A percentile compares a stretch with the other conserved stretches of the same genome.
These are phyloP conservation scores for Saururus chinensis DNA, from an alignment of 164 flowering plant species.

Conservation along the genomic window DNA sequence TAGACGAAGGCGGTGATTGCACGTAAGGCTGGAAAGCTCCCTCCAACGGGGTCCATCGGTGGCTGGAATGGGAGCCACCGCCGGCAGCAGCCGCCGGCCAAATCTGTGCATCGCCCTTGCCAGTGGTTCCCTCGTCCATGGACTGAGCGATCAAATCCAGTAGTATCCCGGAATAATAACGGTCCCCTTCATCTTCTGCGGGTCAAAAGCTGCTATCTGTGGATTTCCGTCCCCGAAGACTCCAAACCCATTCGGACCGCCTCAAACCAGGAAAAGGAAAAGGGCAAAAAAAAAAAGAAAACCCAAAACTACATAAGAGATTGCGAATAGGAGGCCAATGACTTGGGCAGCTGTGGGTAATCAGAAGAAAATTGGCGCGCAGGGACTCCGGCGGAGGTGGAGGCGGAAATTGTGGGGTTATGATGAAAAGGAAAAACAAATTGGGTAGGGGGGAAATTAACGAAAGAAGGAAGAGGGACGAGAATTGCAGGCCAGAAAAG, in stretches of 20 bases:
- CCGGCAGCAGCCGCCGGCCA: not conserved
- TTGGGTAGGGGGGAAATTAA: too few species aligned
- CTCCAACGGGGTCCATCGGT: constrained; percentile 46
- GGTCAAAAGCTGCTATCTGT: not conserved
- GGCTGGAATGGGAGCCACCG: constrained; percentile 2
- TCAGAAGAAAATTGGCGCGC: too few species aligned
- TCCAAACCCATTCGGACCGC: constrained; percentile 43
- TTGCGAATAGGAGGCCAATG: too few species aligned
- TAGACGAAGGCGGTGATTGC: not conserved
- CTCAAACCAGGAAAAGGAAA: too few species aligned
- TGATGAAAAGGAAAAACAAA: too few species aligned
- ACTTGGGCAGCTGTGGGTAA: too few species aligned
- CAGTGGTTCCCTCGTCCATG: constrained; percentile 52
- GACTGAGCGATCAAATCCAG: constrained; percentile 5
- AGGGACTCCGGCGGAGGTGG: too few species aligned
- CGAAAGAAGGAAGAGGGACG: too few species aligned
- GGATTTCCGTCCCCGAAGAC: constrained; percentile 29
- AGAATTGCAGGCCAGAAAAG: too few species aligned
- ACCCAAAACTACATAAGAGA: too few species aligned
- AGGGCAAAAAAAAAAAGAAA: too few species aligned
- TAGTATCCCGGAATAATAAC: not conserved
- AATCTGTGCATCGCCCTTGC: constrained; percentile 15
- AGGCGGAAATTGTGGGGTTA: too few species aligned
- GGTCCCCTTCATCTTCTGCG: not conserved
- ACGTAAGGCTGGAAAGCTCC: constrained; percentile 38